Percentiles rank a stretch among this genome's conserved stretches.
These are phyloP conservation scores for Cladosporium austrohemisphaericum DNA, from an alignment of 2,329 filamentous ascomycete genomes.

Conservation along the genomic window DNA sequence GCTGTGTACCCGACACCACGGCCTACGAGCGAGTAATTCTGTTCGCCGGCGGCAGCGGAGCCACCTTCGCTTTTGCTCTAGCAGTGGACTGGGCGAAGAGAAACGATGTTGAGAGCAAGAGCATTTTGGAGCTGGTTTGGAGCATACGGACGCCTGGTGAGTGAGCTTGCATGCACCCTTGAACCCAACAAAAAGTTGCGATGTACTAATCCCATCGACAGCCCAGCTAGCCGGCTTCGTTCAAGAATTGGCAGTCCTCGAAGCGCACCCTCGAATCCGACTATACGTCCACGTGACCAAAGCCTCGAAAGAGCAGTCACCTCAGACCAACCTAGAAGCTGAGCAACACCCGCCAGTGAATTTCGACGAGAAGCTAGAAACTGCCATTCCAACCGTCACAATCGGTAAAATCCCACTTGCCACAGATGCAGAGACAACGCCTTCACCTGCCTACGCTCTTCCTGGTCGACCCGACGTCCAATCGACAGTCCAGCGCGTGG, in stretches of 20 bases:
- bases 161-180: not conserved
- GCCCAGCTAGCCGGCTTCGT: conserved; percentile 49
- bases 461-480: conserved; percentile 15
- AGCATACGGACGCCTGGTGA: conserved; percentile 17
- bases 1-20: conserved; percentile 36
- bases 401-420: not conserved
- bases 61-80: conserved; percentile 54
- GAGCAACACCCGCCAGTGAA: not conserved
- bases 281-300: conserved; percentile 51
- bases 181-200: not conserved
- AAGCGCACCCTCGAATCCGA: conserved; percentile 44
- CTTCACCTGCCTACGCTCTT: not conserved
- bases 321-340: not conserved
- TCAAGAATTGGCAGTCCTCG: conserved; percentile 45
- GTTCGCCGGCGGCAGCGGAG: conserved; percentile 58
- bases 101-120: conserved; percentile 41
- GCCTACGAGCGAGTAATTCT: conserved; percentile 59
- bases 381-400: not conserved
- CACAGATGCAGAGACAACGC: not conserved
- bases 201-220: not conserved
- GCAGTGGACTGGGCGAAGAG: conserved; percentile 45
- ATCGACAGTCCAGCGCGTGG: conserved; percentile 16
- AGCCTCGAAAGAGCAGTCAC: not conserved
- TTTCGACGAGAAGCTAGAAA: too few relatives aligned
- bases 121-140: conserved; percentile 44